A percentile compares a stretch with the other conserved stretches of the same genome.
Conservation (phyloP, 805 yeast species). For the Scheffersomyces stipitis region DNA sequence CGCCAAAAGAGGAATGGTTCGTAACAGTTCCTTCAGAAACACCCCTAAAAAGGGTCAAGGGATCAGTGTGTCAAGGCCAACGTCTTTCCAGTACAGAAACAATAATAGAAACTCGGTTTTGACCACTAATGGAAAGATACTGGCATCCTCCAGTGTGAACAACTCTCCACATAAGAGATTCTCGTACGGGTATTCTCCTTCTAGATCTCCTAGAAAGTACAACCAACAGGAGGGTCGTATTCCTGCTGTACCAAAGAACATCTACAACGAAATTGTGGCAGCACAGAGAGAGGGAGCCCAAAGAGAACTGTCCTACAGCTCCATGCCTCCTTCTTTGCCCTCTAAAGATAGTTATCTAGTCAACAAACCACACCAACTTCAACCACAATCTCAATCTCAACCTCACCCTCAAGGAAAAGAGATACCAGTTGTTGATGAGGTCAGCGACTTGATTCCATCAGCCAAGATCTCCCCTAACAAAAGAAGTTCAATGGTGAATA, state of each 20-base stretch:
- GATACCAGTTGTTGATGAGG: constrained; percentile 19
- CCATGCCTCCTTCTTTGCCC: constrained; percentile 42
- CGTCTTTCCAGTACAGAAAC: constrained; percentile 41
- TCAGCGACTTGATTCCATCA: neutral
- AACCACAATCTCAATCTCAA: neutral
- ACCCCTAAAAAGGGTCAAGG: constrained; percentile 30
- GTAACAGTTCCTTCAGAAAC: constrained; percentile 17
- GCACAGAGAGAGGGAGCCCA: constrained; percentile 31
- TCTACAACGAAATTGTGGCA: constrained; percentile 42
- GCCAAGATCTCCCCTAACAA: constrained; percentile 15
- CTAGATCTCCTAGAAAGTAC: constrained; percentile 23
- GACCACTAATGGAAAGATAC: constrained; percentile 17
- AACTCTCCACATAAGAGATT: constrained; percentile 20
- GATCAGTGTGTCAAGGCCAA: constrained; percentile 41
- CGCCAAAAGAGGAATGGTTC: constrained; percentile 13
- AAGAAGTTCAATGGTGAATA: constrained; percentile 27
- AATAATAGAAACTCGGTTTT: constrained; percentile 16
- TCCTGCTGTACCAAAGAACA: constrained; percentile 41
- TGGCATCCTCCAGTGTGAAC: constrained; percentile 33
- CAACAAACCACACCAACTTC: constrained; percentile 2
- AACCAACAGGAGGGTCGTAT: too few relatives aligned
- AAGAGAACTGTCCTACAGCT: constrained; percentile 17
- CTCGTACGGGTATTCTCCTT: constrained; percentile 11
- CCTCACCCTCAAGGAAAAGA: constrained; percentile 4
- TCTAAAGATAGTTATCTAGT: constrained; percentile 31